These are phyloP conservation scores for Suillus decipiens DNA, from an alignment of 768 basidiomycete genomes.

Conservation along the genomic window DNA sequence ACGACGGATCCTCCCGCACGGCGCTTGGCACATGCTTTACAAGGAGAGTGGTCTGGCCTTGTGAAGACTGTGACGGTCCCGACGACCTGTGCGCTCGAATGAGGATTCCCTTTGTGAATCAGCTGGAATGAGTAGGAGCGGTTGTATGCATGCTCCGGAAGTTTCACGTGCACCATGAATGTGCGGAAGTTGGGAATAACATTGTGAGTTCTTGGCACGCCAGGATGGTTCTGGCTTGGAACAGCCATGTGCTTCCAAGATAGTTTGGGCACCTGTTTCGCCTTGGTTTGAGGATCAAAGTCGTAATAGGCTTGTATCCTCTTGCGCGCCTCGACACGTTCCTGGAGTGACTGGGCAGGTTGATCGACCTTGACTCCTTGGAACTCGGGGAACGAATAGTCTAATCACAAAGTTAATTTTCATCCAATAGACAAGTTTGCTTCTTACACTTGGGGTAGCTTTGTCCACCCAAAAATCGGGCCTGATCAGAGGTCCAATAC, in stretches of 20 bases:
- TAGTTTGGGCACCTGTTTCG: neutral
- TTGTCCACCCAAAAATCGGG: conserved; percentile 23
- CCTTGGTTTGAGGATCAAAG: conserved; percentile 23
- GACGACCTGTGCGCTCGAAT: conserved; percentile 13
- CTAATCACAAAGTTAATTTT: conserved; percentile 11
- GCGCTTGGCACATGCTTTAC: conserved; percentile 25
- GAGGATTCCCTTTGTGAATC: conserved; percentile 15
- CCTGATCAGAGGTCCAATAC: conserved; percentile 28
- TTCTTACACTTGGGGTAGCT: conserved; percentile 25
- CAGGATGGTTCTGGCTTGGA: conserved; percentile 8
- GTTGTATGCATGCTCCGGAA: conserved; percentile 27
- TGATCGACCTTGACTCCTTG: conserved; percentile 28
- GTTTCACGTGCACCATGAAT: conserved; percentile 27
- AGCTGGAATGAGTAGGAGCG: conserved; percentile 28
- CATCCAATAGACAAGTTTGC: neutral
- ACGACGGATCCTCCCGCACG: conserved; percentile 20
- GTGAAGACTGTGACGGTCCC: conserved; percentile 28
- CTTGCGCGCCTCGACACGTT: conserved; percentile 24
- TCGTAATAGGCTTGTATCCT: conserved; percentile 26
- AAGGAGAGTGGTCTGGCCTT: conserved; percentile 25
- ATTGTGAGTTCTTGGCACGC: conserved; percentile 19
- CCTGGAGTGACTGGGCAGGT: conserved; percentile 12
- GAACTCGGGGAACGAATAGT: conserved; percentile 31
- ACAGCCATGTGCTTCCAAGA: conserved; percentile 23
- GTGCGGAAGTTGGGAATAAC: conserved; percentile 25